phyloP scores from a whole-genome alignment of 495 filamentous ascomycete genomes.

The Bacidia rubella region DNA sequence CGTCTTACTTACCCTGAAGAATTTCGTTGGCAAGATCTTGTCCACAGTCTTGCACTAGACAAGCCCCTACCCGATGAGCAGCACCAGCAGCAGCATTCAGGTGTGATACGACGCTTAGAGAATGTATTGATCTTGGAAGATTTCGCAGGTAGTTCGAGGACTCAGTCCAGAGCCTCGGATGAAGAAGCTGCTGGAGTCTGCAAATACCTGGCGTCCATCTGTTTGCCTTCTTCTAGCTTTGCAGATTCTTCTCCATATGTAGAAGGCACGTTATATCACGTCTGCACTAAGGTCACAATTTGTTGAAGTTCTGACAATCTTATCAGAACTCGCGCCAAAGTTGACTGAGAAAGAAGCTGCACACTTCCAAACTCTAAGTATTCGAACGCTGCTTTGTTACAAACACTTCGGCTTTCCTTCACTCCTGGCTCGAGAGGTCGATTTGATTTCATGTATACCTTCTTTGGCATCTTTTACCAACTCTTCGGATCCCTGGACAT shows the following conservation, averaged over 20 bases:
- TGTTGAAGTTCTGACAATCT: not conserved
- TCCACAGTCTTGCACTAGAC: not conserved
- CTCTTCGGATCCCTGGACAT: conserved; percentile 40
- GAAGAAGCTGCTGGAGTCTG: not conserved
- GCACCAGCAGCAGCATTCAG: too few relatives aligned
- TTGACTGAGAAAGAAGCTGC: conserved; percentile 6
- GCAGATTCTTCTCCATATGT: conserved; percentile 13
- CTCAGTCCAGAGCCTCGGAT: not conserved
- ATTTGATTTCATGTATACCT: conserved; percentile 19
- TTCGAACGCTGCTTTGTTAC: conserved; percentile 1
- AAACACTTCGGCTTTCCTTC: not conserved
- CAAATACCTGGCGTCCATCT: conserved; percentile 8
- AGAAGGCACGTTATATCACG: conserved; percentile 2
- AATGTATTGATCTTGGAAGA: not conserved
- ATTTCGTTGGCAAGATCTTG: not conserved
- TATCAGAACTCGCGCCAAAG: conserved; percentile 3
- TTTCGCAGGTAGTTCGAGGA: too few relatives aligned
- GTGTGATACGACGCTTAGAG: not conserved
- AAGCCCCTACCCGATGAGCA: not conserved
- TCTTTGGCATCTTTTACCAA: conserved; percentile 35
- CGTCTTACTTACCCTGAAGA: not conserved
- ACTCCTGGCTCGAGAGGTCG: not conserved
- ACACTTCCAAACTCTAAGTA: conserved; percentile 1
- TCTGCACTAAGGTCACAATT: not conserved
- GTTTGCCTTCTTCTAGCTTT: conserved; percentile 11